phyloP scores from a whole-genome alignment of 345 rosid species.

The Eucalyptus viminalis region DNA sequence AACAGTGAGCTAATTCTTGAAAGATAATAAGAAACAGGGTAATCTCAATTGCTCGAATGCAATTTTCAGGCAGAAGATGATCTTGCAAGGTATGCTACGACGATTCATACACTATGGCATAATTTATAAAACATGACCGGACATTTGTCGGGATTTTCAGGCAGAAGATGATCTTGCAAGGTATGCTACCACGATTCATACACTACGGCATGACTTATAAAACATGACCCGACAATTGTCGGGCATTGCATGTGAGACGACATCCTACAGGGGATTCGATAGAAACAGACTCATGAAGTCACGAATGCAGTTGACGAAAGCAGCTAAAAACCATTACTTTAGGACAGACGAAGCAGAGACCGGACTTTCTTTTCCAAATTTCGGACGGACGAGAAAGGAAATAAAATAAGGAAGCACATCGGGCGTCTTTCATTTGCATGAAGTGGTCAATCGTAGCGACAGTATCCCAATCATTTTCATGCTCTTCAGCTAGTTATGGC shows the following conservation, averaged over 20 bases:
- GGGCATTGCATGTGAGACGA: not conserved
- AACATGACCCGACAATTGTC: not conserved
- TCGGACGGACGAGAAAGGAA: not conserved
- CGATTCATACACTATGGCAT: not conserved
- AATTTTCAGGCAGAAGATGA: not conserved
- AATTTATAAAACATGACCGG: not conserved
- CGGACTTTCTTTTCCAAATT: not conserved
- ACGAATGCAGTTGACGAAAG: not conserved
- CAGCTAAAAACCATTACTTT: not conserved
- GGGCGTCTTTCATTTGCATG: not conserved
- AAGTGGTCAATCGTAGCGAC: not conserved
- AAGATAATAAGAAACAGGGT: not conserved
- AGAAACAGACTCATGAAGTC: not conserved
- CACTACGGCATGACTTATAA: not conserved
- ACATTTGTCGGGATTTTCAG: too few relatives aligned
- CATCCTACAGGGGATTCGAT: not conserved
- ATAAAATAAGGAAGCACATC: not conserved
- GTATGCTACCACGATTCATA: not conserved
- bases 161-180: too few relatives aligned
- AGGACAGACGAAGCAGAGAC: not conserved
- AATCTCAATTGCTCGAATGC: not conserved
- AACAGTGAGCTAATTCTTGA: not conserved
- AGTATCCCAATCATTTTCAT: not conserved
- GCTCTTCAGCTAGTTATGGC: not conserved
- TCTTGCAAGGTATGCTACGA: not conserved